A percentile compares a stretch with the other conserved stretches of the same genome.
Conservation (phyloP, 345 rosid genomes). For the Aquilaria malaccensis region DNA sequence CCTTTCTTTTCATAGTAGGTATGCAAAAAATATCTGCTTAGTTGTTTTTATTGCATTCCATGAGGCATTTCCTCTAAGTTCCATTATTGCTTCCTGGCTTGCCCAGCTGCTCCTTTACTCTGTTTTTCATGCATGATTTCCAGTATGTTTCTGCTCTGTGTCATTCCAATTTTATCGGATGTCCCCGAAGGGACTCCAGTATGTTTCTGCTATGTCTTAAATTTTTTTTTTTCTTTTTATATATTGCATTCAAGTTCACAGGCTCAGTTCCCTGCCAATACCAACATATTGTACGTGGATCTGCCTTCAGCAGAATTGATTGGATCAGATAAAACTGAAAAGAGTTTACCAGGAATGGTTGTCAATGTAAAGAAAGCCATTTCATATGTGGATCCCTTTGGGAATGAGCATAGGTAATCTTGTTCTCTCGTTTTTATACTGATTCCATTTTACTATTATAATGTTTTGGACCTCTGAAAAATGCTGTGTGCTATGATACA, state of each 20-base stretch:
- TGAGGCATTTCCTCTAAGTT: background rate
- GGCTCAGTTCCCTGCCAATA: slow-evolving; percentile 83
- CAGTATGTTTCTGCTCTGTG: too few relatives aligned
- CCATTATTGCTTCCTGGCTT: background rate
- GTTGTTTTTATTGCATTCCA: background rate
- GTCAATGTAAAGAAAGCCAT: slow-evolving; percentile 65
- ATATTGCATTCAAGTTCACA: slow-evolving; percentile 46
- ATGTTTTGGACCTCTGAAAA: too few relatives aligned
- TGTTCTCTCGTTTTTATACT: background rate
- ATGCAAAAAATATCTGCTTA: slow-evolving; percentile 4
- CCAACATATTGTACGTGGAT: slow-evolving; percentile 85
- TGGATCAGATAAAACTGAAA: slow-evolving; percentile 53
- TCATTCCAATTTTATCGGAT: too few relatives aligned
- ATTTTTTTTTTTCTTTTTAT: too few relatives aligned
- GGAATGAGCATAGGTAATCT: slow-evolving; percentile 61
- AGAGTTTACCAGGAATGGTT: slow-evolving; percentile 84
- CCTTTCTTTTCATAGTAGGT: slow-evolving; percentile 40
- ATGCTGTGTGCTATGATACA: too few relatives aligned
- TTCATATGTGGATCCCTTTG: slow-evolving; percentile 52
- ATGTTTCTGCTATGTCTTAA: too few relatives aligned
- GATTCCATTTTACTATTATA: background rate
- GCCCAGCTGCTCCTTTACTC: background rate
- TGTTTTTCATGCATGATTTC: background rate
- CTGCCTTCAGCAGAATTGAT: slow-evolving; percentile 55
- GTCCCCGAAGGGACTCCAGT: too few relatives aligned